Evolutionary conservation across 2,329 filamentous ascomycete species (phyloP).

Genomic region (Claviceps capensis): DNA sequence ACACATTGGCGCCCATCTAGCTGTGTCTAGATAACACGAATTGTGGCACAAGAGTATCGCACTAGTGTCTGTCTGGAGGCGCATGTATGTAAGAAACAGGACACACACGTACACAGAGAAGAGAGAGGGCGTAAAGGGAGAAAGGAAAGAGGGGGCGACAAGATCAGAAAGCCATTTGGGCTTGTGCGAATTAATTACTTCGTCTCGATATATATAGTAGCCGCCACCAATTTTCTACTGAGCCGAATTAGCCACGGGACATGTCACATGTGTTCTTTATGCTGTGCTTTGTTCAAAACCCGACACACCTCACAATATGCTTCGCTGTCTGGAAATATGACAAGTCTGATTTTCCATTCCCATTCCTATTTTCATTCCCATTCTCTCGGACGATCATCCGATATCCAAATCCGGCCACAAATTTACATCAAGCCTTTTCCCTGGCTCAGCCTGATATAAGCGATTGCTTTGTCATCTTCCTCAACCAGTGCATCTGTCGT

Average conservation of each 20-base stretch:
- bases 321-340: background rate
- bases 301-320: background rate
- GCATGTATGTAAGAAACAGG: background rate
- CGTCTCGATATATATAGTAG: background rate
- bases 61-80: background rate
- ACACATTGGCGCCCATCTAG: background rate
- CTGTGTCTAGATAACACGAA: slow-evolving; percentile 1
- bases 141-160: background rate
- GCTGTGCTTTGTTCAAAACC: background rate
- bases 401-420: background rate
- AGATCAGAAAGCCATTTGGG: background rate
- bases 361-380: background rate
- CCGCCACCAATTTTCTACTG: background rate
- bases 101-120: too few relatives aligned
- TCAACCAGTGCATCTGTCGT: slow-evolving; percentile 11
- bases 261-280: background rate
- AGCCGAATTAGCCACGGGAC: background rate
- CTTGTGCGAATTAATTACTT: background rate
- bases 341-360: background rate
- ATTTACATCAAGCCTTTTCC: slow-evolving; percentile 14
- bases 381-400: background rate
- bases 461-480: slow-evolving; percentile 6
- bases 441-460: slow-evolving; percentile 17
- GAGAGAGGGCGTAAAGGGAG: too few relatives aligned
- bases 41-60: background rate